Base-by-base conservation (phyloP, 1,284 basidiomycete species). In the Tremellales sp. region DNA sequence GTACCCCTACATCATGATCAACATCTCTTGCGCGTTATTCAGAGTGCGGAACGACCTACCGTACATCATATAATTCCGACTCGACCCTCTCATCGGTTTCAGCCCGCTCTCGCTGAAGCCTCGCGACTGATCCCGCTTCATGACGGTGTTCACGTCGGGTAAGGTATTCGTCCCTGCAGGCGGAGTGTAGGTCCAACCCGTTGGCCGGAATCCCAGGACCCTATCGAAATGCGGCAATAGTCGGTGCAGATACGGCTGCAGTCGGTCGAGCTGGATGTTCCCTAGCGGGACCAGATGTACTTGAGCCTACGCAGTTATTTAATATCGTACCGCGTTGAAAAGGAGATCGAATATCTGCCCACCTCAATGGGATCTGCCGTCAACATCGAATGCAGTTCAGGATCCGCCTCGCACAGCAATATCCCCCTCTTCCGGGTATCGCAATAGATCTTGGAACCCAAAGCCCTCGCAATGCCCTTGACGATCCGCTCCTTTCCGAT, bases 401-500 rank as follows among this genome's bases (percentile, higher is more conserved):
- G 75, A 63, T 95, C 92, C 25, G 78, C 79, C 66, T 93, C 82
- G 61, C 90, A 91, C 40, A 79, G 80, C 10, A 95, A 75, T 41
- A 93, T 85, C 3, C 81, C 82, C 8, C 79, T 76, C 71, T 97
- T 95, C 40, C 86, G 81, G 1, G 81, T 68, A 60, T 95, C 88
- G 70, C 91, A 95, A 66, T 89, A 98, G 4, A 98, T 81, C 66
- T 87, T 91, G n/a, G 84, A 83, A 22, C 80, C 74, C 26, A 98
- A 73, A 0, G 86, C 84, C 39, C 82, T 79, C 0, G 94, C 94
- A 18, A 97, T 47, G 85, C 88, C 90, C 79, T 97, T 94, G 26
- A 97, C 89, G 39, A 98, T 87, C 34, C 92, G 83, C 70, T 98
- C 94, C 71, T 98, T 98, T 43, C 94, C 94, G 45, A 98, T 91